Evolutionary conservation across 495 filamentous ascomycete genomes (phyloP), one percentile per base, ranked within the genome.

Genomic region (Tuber brumale): DNA sequence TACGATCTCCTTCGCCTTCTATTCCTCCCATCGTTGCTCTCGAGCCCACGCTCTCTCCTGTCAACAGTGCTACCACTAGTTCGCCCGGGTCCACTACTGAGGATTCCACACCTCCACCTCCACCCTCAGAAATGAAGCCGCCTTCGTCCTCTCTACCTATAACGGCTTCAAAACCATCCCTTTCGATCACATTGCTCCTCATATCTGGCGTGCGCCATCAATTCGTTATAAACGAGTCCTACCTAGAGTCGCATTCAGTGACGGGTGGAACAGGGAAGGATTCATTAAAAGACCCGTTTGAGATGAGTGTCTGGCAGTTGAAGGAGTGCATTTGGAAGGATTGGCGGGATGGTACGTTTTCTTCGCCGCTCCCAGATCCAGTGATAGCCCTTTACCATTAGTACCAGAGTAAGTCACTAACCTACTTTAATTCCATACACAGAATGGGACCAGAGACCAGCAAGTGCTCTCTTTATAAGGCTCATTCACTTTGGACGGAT

Each of bases 241-340:
- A 86, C 81, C 39, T 97, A 92, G 94, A 92, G 89, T 79, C 88
- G 86, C 75, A 83, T 73, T 73, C 74, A 18, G 77, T 82, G 14
- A 82, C 76, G 39, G 51, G 66, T 37, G 48, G 69, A 61, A 39
- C 72, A 45, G 76, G 76, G 41, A 82, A 78, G 77, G 80, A 82
- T 31, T 42, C 75, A 23, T 72, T 80, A 45, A 77, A 41, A 23
- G 81, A 83, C 75, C 82, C 82, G 19, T 70, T 83, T 23, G 79
- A 83, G 66, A 83, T 83, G 79, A 83, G 74, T 21, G 82, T 83
- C 70, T 77, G 69, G 70, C 79, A 83, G 77, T 66, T 83, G 57
- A 83, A 83, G 75, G 82, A 83, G 70, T 83, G 82, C 73, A 80
- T 83, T 69, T 83, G 81, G 82, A 83, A 83, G 70, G 82, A 83